Base-by-base conservation (phyloP, 169 alveolate species). In the Perkinsus marinus region DNA sequence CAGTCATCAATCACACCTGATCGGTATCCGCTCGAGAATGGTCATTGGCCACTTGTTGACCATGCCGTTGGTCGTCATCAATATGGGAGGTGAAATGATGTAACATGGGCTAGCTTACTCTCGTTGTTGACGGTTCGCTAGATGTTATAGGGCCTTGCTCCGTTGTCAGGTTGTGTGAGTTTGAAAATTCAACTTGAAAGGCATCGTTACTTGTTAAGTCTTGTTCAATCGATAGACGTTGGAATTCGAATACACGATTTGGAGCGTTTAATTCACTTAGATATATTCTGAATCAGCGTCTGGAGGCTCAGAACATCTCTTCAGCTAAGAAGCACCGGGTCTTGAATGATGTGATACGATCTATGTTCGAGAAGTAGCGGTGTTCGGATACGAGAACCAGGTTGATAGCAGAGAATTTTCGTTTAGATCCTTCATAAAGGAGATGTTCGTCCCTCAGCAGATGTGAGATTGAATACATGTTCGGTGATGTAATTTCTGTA, bases 81-180 rank as follows among this genome's bases (percentile, higher is more conserved):
- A 96, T 91, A 93, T 96, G 90, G 98, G 98, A 0, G 97, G 97
- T 34, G 98, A 96, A 94, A 96, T 96, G 98, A 93, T 97, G 46
- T 97, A 95, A 3, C 10, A 41, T 41, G 46, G 46, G 46, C 46
- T 41, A 10, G 79, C 7, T 13, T 16, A 57, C 79, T 57, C 34
- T 19, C 22, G 79, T 2, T 13, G 79, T 16, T 57, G 22, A 57
- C 22, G 30, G 37, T 57, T 41, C 3, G 79, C 34, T 16, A 57
- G 5, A 57, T 19, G 22, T 30, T 26, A 57, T 57, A n/a, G n/a
- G n/a, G n/a, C n/a, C n/a, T n/a, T n/a, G n/a, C n/a, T n/a, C n/a
- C 79, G 26, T 26, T 57, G 22, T 57, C 79, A 57, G 26, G 36
- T 10, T 41, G 3, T 10, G 46, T n/a, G 10, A 41, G 95, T 96